Base-by-base conservation (phyloP, 306 rosid genomes). In the Malus fusca region DNA sequence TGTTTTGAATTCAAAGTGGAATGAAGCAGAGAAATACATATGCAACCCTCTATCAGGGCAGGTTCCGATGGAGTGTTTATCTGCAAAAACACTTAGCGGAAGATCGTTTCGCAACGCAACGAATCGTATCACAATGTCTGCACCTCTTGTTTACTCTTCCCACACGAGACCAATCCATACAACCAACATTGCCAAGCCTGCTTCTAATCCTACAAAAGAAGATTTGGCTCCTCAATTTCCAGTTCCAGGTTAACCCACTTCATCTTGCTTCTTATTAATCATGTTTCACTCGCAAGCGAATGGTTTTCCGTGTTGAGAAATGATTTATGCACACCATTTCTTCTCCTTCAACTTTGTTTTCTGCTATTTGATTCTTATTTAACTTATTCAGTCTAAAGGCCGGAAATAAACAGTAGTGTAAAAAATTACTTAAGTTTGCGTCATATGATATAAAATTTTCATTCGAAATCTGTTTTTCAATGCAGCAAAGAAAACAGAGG, bases 31-130 rank as follows among this genome's bases (percentile, higher is more conserved):
- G 80, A 95, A 86, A 48, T 95, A 92, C 66, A 95, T 95, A 75
- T 85, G 97, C 88, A 95, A 95, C 43, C 99, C 99, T 56, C 84
- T 85, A 74, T 95, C 99, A 14, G 99, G 99, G 44, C 92, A 95
- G 28, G 88, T 95, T 31, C 99, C 99, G 59, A 72, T 89, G 83
- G 99, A 95, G 82, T 95, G 99, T 90, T 80, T 95, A 70, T 95
- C 99, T 52, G 88, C 97, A 56, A 95, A 92, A 85, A 89, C 99
- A 56, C 92, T 88, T 3, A 90, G 96, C 77, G 97, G 92, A 79
- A 90, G 96, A 82, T 95, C 92, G 30, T 92, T 92, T 80, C 80
- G 85, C 19, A 92, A 84, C 43, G 79, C 82, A 53, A 74, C 92
- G 14, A 90, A 85, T 78, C 82, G 81, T 82, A 87, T 83, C 26